phyloP scores from a whole-genome alignment of 805 yeast genomes.

The Wickerhamomyces mucosus region DNA sequence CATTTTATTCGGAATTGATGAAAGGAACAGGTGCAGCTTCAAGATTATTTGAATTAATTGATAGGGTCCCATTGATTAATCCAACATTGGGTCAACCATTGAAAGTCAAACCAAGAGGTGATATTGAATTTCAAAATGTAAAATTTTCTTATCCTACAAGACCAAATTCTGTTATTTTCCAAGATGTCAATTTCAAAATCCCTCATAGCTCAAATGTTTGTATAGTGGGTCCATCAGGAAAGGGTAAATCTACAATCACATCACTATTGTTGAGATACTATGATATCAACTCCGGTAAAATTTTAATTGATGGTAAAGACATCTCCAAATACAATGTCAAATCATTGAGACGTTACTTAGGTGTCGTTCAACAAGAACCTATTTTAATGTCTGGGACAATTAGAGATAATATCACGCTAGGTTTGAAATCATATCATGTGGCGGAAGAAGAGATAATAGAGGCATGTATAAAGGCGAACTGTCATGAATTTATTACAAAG shows the following conservation, averaged over 20 bases:
- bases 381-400: conserved; percentile 73
- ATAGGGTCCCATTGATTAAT: conserved; percentile 60
- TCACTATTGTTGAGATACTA: conserved; percentile 51
- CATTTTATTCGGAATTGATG: conserved; percentile 92
- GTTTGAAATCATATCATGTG: conserved; percentile 31
- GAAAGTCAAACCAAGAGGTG: conserved; percentile 27
- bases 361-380: conserved; percentile 75
- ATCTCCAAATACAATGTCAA: conserved; percentile 38
- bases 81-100: conserved; percentile 52
- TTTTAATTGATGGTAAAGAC: conserved; percentile 43
- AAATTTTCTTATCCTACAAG: conserved; percentile 84
- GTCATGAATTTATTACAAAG: conserved; percentile 47
- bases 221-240: conserved; percentile 80
- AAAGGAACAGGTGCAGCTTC: conserved; percentile 97
- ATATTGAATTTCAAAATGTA: conserved; percentile 56
- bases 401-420: conserved; percentile 68
- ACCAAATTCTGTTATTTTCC: conserved; percentile 50
- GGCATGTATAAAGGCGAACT: conserved; percentile 43
- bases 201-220: conserved; percentile 54
- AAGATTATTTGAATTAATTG: conserved; percentile 80
- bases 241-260: conserved; percentile 81
- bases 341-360: conserved; percentile 46
- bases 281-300: conserved; percentile 34
- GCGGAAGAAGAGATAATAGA: conserved; percentile 42
- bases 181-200: conserved; percentile 38